Evolutionary conservation across 2,329 filamentous ascomycete species (phyloP).

Genomic region (Bretziella fagacearum): DNA sequence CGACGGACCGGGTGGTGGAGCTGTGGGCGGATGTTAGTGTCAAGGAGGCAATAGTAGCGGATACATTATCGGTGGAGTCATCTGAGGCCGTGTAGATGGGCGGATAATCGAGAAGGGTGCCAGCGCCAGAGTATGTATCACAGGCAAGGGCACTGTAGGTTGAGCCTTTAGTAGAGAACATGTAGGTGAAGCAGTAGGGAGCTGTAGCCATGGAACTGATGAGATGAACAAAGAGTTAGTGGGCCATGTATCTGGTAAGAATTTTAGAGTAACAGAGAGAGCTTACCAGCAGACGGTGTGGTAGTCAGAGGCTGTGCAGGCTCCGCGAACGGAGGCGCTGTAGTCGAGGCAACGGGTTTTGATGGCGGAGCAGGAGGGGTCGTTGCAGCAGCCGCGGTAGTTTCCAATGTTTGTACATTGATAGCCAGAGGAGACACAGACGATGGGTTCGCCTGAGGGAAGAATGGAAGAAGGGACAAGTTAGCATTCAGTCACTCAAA

Average conservation of each 20-base stretch:
- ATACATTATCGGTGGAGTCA: not conserved
- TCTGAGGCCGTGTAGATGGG: constrained; percentile 17
- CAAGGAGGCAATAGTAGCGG: constrained; percentile 11
- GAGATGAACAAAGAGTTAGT: not conserved
- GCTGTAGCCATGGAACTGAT: constrained; percentile 12
- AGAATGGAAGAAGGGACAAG: too few species aligned
- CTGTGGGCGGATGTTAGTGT: constrained; percentile 11
- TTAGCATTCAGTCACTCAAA: too few species aligned
- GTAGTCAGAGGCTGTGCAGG: constrained; percentile 19
- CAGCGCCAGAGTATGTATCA: constrained; percentile 17
- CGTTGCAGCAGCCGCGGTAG: constrained; percentile 22
- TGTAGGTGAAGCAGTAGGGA: constrained; percentile 20
- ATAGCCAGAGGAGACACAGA: constrained; percentile 18
- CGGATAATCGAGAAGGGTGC: constrained; percentile 20
- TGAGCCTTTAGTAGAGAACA: constrained; percentile 17
- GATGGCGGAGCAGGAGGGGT: constrained; percentile 19
- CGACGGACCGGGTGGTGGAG: not conserved
- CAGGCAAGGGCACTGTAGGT: constrained; percentile 18
- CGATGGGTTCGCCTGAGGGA: constrained; percentile 6
- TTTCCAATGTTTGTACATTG: constrained; percentile 19
- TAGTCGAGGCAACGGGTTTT: constrained; percentile 23
- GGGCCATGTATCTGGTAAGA: not conserved
- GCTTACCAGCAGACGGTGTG: constrained; percentile 24
- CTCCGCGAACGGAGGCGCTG: constrained; percentile 16
- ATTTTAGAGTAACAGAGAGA: constrained; percentile 2